Conservation (phyloP, 2,329 filamentous ascomycete genomes). For the Hyphodiscus sp. region DNA sequence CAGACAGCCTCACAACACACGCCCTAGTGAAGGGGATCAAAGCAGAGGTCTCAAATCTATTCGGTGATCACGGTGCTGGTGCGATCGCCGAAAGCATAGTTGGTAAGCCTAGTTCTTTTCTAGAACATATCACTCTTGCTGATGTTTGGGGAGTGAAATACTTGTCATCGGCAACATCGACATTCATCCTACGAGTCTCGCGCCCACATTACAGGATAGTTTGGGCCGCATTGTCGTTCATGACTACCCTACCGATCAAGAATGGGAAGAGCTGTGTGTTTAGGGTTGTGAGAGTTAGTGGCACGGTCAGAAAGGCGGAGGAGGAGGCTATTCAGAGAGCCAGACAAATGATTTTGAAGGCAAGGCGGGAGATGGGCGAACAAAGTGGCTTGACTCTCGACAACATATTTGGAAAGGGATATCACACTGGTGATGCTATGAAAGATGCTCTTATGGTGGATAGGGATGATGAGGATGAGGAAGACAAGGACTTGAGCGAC, state of each 20-base stretch:
- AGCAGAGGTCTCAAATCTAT: constrained; percentile 62
- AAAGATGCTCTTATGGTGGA: constrained; percentile 39
- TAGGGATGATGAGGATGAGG: constrained; percentile 39
- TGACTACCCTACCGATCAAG: constrained; percentile 56
- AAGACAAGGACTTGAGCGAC: constrained; percentile 39
- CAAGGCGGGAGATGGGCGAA: constrained; percentile 45
- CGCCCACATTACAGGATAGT: constrained; percentile 79
- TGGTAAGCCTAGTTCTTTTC: constrained; percentile 40
- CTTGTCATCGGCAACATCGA: constrained; percentile 84
- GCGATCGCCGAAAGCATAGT: constrained; percentile 62
- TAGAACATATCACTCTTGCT: no score
- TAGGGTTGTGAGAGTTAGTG: constrained; percentile 78
- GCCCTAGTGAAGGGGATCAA: constrained; percentile 64
- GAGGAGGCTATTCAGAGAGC: constrained; percentile 80
- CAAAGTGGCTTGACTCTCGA: constrained; percentile 32
- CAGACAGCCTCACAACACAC: constrained; percentile 60
- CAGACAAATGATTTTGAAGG: constrained; percentile 62
- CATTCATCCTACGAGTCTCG: constrained; percentile 80
- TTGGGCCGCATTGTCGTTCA: constrained; percentile 82
- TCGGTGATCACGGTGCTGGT: constrained; percentile 85
- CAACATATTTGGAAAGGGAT: constrained; percentile 34
- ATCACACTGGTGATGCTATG: constrained; percentile 23
- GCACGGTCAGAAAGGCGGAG: constrained; percentile 88
- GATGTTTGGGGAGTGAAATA: constrained; percentile 66
- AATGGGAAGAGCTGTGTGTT: constrained; percentile 66